Base-by-base conservation (phyloP, 2,329 filamentous ascomycete species). In the Clarireedia sp. region DNA sequence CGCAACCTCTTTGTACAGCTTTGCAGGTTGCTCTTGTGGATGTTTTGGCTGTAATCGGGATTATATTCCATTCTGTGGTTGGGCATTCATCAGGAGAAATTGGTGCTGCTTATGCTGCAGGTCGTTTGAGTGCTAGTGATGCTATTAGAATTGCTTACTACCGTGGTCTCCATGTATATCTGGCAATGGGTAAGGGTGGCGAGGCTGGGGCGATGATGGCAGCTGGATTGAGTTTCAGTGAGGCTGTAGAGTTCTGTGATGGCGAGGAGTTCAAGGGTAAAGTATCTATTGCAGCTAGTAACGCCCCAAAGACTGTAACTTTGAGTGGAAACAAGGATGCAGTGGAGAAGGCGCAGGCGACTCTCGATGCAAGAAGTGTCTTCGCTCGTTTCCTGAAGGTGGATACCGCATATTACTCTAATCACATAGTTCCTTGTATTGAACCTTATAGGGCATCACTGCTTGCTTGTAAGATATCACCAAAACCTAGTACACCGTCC, bases 51-150 rank as follows among this genome's bases (percentile, higher is more conserved):
- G 70, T 71, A 2, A 75, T 69, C 65, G 70, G 69, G 1, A 64
- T 78, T 23, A 62, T 55, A 5, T 71, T 74, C 0, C 48, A 59
- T 0, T 67, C 66, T 1, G 74, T 77, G 0, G 66, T 71, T 2
- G 74, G 76, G 2, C 76, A 78, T 60, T 77, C 74, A 1, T 71
- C 67, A 36, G 76, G 76, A 14, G 76, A 78, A 55, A 77, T 78
- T 29, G 75, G 62, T 1, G 75, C 75, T 5, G 75, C 75, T 0
- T 78, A 73, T 54, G 68, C 74, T 0, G 63, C 71, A 1, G 71
- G 69, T 1, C 63, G 64, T 23, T 29, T 75, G 0, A 63, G 62
- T 5, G 57, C 62, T 10, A 51, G 61, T 3, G 64, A 69, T 37
- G 72, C 72, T 5, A 64, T 70, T 64, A 67, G 71, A 1, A 69